Conservation (phyloP, 305 asterid species). For the Solanum hybrid region DNA sequence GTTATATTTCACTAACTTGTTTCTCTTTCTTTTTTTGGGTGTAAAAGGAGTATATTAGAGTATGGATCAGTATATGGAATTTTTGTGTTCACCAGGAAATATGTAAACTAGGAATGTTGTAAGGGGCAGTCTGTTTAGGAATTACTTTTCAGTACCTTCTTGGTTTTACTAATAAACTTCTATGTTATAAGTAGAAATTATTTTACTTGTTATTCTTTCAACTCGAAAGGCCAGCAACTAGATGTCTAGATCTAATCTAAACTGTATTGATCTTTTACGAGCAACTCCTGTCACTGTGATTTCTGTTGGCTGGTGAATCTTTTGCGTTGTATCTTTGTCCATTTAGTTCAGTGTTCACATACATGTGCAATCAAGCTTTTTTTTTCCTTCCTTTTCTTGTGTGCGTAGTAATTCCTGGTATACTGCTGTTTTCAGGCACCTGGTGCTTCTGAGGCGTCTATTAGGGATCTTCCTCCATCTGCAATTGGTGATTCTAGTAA, state of each 20-base stretch:
- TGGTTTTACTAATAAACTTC: not conserved
- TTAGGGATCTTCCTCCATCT: constrained; percentile 66
- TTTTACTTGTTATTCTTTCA: not conserved
- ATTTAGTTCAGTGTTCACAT: not conserved
- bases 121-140: not conserved
- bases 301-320: not conserved
- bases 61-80: not conserved
- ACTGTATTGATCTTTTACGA: not conserved
- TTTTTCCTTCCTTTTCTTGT: not conserved
- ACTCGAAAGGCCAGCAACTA: not conserved
- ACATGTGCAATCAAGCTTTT: not conserved
- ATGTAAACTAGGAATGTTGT: not conserved
- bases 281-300: not conserved
- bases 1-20: not conserved
- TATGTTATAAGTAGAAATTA: not conserved
- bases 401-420: not conserved
- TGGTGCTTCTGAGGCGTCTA: constrained; percentile 51
- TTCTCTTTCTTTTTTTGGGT: not conserved
- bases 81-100: not conserved
- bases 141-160: not conserved
- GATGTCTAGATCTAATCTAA: not conserved
- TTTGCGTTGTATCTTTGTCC: not conserved
- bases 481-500: constrained; percentile 60
- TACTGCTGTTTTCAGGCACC: constrained; percentile 47
- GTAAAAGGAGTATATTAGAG: not conserved